These are phyloP conservation scores for Rhizopus delemar DNA, from an alignment of 371 early-diverging fungal genomes.

Conservation along the genomic window DNA sequence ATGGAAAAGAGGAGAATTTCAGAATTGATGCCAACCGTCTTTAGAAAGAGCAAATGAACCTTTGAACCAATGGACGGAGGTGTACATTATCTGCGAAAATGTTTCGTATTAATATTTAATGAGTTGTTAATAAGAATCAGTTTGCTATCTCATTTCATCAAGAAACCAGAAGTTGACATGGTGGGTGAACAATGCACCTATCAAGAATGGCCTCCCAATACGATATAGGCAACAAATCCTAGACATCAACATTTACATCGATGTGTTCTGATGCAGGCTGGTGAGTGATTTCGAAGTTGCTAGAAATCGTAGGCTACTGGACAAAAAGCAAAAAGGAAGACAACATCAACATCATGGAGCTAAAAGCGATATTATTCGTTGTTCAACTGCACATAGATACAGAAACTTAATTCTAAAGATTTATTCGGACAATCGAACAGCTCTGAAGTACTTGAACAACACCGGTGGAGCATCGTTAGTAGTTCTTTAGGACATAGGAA, in stretches of 20 bases:
- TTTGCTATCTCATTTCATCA: no score
- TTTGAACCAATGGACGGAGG: no score
- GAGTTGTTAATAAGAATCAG: background rate
- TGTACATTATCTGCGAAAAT: no score
- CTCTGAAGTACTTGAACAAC: slow-evolving; percentile 18
- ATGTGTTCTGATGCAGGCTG: slow-evolving; percentile 18
- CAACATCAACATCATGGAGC: slow-evolving; percentile 25
- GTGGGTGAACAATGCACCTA: background rate
- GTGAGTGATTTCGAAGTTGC: slow-evolving; percentile 2
- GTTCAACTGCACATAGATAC: slow-evolving; percentile 5
- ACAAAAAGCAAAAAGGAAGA: slow-evolving; percentile 5
- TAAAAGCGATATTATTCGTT: slow-evolving; percentile 19
- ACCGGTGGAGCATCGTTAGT: slow-evolving; percentile 12
- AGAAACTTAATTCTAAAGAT: slow-evolving; percentile 5
- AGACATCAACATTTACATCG: slow-evolving; percentile 7
- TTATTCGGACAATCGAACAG: slow-evolving; percentile 15
- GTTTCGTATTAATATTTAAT: no score
- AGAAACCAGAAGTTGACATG: background rate
- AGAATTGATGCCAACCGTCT: no score
- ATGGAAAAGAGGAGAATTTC: no score
- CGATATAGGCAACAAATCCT: background rate
- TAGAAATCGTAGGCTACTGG: slow-evolving; percentile 22
- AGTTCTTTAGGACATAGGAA: slow-evolving; percentile 6
- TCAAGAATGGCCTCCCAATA: slow-evolving; percentile 11
- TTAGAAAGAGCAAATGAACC: no score